phyloP scores from a whole-genome alignment of 1,284 basidiomycete species.

The Phenoliferia sp. region DNA sequence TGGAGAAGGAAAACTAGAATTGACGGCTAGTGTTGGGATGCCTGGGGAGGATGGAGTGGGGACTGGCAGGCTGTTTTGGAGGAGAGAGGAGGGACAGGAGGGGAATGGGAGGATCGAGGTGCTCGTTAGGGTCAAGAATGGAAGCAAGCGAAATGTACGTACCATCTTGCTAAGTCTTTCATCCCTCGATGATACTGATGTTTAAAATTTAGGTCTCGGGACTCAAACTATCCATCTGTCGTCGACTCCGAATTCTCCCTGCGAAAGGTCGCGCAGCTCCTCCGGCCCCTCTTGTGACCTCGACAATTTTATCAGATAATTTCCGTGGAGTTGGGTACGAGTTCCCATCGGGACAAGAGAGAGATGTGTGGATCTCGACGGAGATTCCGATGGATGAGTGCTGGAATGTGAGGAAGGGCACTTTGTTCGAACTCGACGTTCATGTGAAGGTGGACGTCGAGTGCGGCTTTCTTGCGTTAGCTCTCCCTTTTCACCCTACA shows the following conservation, averaged over 20 bases:
- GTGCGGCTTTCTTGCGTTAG: slow-evolving; percentile 34
- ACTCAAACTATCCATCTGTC: slow-evolving; percentile 32
- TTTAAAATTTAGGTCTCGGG: slow-evolving; percentile 18
- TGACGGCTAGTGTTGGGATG: slow-evolving; percentile 13
- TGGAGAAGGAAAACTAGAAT: slow-evolving; percentile 16
- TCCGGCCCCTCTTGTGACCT: slow-evolving; percentile 25
- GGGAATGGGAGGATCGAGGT: slow-evolving; percentile 23
- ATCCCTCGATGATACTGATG: not conserved
- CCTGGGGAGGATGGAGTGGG: slow-evolving; percentile 7
- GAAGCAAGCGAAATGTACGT: slow-evolving; percentile 22
- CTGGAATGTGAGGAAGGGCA: slow-evolving; percentile 29
- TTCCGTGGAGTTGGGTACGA: slow-evolving; percentile 33
- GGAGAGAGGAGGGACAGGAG: slow-evolving; percentile 8
- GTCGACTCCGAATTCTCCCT: slow-evolving; percentile 31
- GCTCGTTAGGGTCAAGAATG: slow-evolving; percentile 17
- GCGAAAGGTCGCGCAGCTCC: slow-evolving; percentile 11
- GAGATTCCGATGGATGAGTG: slow-evolving; percentile 28
- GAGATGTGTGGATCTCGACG: slow-evolving; percentile 9
- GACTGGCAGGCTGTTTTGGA: slow-evolving; percentile 26
- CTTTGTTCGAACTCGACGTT: slow-evolving; percentile 36
- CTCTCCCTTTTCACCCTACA: not conserved
- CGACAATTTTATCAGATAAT: slow-evolving; percentile 19
- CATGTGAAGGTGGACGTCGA: slow-evolving; percentile 33
- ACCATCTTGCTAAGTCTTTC: not conserved
- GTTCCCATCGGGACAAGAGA: slow-evolving; percentile 31